Conservation (phyloP, 2,329 filamentous ascomycete species). For the Trichoderma harzianum region DNA sequence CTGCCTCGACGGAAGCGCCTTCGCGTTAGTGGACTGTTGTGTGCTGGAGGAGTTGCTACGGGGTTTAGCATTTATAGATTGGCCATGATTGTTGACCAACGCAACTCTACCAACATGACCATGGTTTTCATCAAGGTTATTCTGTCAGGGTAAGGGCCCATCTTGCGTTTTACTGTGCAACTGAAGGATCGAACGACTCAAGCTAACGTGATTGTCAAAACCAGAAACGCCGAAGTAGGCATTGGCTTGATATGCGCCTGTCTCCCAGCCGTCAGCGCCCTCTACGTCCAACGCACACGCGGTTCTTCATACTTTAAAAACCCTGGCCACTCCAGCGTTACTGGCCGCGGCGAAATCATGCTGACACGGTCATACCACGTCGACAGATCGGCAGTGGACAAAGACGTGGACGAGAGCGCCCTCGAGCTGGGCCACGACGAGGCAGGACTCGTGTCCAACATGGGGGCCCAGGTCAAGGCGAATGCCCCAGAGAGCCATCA, state of each 20-base stretch:
- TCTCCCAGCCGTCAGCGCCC: slow-evolving; percentile 28
- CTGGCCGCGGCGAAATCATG: slow-evolving; percentile 28
- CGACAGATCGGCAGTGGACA: slow-evolving; percentile 22
- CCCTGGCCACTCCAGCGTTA: slow-evolving; percentile 18
- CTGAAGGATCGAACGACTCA: neutral
- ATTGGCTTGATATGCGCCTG: slow-evolving; percentile 34
- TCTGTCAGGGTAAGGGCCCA: slow-evolving; percentile 24
- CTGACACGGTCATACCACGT: slow-evolving; percentile 30
- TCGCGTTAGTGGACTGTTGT: slow-evolving; percentile 29
- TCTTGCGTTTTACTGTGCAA: too few relatives aligned
- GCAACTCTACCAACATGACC: slow-evolving; percentile 26
- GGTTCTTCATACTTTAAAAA: slow-evolving; percentile 27
- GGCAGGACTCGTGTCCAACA: slow-evolving; percentile 22
- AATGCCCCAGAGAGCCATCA: neutral
- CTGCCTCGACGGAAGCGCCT: slow-evolving; percentile 30
- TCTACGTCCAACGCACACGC: slow-evolving; percentile 21
- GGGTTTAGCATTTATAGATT: slow-evolving; percentile 31
- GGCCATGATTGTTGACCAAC: slow-evolving; percentile 25
- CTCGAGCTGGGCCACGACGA: slow-evolving; percentile 25
- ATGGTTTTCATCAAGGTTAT: slow-evolving; percentile 29
- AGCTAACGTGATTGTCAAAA: neutral
- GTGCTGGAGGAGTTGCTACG: slow-evolving; percentile 32
- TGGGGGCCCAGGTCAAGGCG: slow-evolving; percentile 16
- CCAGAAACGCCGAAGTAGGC: slow-evolving; percentile 31
- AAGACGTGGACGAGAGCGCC: slow-evolving; percentile 13